phyloP scores from a whole-genome alignment of 768 basidiomycete genomes.

The Lactarius indigo region DNA sequence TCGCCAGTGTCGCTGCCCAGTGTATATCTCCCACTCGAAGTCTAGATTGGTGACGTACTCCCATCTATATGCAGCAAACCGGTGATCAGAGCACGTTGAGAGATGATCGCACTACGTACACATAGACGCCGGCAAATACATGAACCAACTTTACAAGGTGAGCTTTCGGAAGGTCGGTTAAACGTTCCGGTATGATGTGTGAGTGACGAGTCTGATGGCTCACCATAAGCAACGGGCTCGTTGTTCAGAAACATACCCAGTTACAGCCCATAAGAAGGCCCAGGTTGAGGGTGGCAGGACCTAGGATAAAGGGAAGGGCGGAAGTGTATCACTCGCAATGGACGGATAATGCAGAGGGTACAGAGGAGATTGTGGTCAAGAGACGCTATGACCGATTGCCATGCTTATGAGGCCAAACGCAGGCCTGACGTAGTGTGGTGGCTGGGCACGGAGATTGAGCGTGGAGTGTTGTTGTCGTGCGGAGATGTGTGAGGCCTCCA shows the following conservation, averaged over 20 bases:
- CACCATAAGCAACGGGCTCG: conserved; percentile 9
- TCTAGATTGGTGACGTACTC: conserved; percentile 17
- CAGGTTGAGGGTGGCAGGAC: neutral
- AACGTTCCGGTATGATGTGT: neutral
- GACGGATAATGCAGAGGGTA: neutral
- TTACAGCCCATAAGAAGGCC: neutral
- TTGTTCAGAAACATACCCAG: conserved; percentile 9
- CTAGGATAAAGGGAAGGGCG: neutral
- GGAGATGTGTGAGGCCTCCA: neutral
- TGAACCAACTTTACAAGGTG: conserved; percentile 16
- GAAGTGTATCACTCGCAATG: neutral
- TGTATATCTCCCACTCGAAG: conserved; percentile 23
- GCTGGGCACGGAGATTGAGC: neutral
- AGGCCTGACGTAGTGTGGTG: neutral
- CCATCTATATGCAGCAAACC: conserved; percentile 3
- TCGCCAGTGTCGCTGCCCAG: conserved; percentile 13
- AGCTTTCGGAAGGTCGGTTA: neutral
- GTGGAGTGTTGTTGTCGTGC: neutral
- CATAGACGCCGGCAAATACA: conserved; percentile 16
- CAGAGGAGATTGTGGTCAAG: neutral
- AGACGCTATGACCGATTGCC: neutral
- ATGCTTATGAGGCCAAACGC: conserved; percentile 4
- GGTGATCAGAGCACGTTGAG: neutral
- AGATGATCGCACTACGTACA: neutral
- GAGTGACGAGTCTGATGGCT: neutral